phyloP scores from a whole-genome alignment of 139 green algal species.

The Chlamydomonas urium region DNA sequence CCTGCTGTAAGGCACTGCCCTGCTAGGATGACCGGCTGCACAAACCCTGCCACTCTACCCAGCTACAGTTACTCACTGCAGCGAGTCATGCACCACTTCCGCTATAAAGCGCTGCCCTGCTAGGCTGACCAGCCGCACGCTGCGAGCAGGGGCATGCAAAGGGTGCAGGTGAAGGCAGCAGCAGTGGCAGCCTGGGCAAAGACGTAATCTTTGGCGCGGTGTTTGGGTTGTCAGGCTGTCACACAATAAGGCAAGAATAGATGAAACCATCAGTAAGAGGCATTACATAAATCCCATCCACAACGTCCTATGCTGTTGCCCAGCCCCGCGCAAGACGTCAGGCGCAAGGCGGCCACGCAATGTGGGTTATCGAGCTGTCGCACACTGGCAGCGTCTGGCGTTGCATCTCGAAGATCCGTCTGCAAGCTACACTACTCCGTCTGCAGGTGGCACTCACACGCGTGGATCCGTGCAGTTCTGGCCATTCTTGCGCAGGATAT shows the following conservation, averaged over 20 bases:
- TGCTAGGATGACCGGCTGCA: conserved; percentile 18
- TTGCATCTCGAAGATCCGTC: no score
- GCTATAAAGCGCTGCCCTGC: conserved; percentile 28
- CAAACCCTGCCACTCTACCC: not conserved
- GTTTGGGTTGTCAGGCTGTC: no score
- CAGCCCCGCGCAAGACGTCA: not conserved
- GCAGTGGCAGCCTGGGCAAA: not conserved
- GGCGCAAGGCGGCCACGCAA: not conserved
- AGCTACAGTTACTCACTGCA: conserved; percentile 23
- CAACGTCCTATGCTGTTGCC: no score
- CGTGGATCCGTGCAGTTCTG: conserved; percentile 21
- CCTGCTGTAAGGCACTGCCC: conserved; percentile 23
- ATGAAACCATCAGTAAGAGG: no score
- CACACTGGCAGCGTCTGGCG: not conserved
- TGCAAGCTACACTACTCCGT: no score
- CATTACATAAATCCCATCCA: no score
- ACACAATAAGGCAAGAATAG: no score
- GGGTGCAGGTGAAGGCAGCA: not conserved
- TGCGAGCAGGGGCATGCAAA: no score
- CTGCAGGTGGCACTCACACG: conserved; percentile 13
- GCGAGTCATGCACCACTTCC: conserved; percentile 19
- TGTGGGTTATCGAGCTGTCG: no score
- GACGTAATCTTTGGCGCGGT: no score
- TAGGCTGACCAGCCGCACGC: conserved; percentile 20
- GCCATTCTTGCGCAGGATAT: conserved; percentile 24